Conservation (phyloP, 2,329 filamentous ascomycete genomes). For the Pseudogymnoascus sp. region DNA sequence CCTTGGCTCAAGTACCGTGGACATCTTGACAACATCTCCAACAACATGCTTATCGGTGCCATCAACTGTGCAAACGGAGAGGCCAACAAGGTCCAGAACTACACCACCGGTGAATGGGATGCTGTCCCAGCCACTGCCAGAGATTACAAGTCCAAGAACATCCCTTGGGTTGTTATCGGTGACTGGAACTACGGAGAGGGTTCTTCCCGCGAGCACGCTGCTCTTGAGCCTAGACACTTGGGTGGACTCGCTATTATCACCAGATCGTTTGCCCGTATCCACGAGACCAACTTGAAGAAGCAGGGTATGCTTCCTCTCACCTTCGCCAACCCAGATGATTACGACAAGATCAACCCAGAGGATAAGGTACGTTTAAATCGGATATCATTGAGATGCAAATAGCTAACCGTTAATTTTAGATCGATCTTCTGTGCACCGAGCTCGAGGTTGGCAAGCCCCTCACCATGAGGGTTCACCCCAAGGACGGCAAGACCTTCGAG, state of each 20-base stretch:
- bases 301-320: conserved; percentile 99
- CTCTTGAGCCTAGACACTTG: conserved; percentile 93
- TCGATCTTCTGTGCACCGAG: conserved; percentile 83
- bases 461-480: conserved; percentile 85
- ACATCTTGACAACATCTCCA: conserved; percentile 98
- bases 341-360: conserved; percentile 90
- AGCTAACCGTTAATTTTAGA: conserved; percentile 29
- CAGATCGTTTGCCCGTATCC: conserved; percentile 94
- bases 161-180: conserved; percentile 95
- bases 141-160: conserved; percentile 96
- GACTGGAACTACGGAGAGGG: conserved; percentile 99
- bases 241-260: conserved; percentile 96
- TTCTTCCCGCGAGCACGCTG: conserved; percentile 94
- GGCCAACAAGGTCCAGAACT: conserved; percentile 96
- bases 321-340: conserved; percentile 89
- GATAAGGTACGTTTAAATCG: conserved; percentile 56
- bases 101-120: conserved; percentile 72
- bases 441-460: conserved; percentile 88
- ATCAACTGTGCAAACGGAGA: conserved; percentile 93
- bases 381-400: neutral
- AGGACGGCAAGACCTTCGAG: conserved; percentile 74
- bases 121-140: conserved; percentile 89
- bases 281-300: conserved; percentile 99
- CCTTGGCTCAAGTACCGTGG: conserved; percentile 99
- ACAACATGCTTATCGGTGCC: conserved; percentile 98